Percentiles rank a stretch among this genome's conserved stretches.
Conservation (phyloP, 148 eudicot genomes). For the Pouteria glomerata region DNA sequence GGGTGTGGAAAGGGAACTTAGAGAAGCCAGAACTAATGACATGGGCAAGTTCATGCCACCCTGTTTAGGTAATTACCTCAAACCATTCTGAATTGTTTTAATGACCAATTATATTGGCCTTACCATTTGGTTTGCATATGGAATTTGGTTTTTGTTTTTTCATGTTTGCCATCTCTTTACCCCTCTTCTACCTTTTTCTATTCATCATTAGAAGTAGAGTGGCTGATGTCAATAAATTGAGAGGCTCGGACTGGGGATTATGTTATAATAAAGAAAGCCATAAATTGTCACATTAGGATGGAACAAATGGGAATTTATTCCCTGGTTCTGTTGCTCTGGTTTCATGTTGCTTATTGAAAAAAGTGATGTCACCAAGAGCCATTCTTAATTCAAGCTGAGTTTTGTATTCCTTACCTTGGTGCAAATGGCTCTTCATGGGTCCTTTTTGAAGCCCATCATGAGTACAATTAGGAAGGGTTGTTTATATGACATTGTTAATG, state of each 20-base stretch:
- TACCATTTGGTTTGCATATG: background rate
- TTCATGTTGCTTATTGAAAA: background rate
- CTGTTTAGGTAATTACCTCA: too few relatives aligned
- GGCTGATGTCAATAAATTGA: background rate
- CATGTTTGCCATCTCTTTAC: background rate
- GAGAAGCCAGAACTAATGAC: background rate
- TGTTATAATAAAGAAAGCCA: background rate
- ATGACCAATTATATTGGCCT: background rate
- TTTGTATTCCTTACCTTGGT: constrained; percentile 13
- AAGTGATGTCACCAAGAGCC: background rate
- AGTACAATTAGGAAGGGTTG: constrained; percentile 1
- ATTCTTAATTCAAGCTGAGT: too few relatives aligned
- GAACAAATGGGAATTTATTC: background rate
- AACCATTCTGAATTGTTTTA: too few relatives aligned
- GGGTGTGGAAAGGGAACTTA: background rate
- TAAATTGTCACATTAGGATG: background rate
- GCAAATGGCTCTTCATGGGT: constrained; percentile 6
- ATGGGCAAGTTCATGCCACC: background rate
- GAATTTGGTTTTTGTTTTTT: background rate
- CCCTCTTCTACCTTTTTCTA: background rate
- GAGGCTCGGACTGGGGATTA: background rate
- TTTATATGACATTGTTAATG: too few relatives aligned
- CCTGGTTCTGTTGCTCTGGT: background rate
- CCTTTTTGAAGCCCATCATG: background rate
- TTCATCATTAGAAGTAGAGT: background rate